Evolutionary conservation across 2,329 filamentous ascomycete genomes (phyloP), one percentile per base, ranked within the genome.

Genomic region (Colletotrichum paranaense): DNA sequence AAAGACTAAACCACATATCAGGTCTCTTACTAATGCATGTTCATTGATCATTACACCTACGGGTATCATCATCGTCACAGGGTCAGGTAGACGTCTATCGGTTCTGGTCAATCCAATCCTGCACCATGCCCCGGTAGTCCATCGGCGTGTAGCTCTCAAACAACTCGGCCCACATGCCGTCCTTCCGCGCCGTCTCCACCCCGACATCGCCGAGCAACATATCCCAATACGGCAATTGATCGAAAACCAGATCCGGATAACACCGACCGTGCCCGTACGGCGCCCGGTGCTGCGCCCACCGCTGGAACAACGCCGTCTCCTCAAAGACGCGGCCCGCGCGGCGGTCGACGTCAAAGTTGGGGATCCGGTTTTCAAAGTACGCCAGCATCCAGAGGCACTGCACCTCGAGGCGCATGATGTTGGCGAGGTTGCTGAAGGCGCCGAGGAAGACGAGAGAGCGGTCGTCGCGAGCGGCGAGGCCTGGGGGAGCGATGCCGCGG

Each of bases 141-240:
- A 78, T 79, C 32, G 84, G 84, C 16, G 81, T 80, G 79, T 89
- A 88, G 6, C 85, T 81, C 70, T 81, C 78, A 74, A 85, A 84
- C 71, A 86, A 80, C 68, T 87, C 85, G 14, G 71, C 77, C 67
- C 80, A 78, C 67, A 78, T 77, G 0, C 80, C 79, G 3, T 76
- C 70, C 76, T 86, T 87, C 38, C 84, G 77, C 68, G 79, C 77
- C 24, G 77, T 80, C 32, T 82, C 79, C 69, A 91, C 76, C 0
- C 86, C 88, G 73, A 92, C 74, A 77, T 92, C 90, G 19, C 80
- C 80, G 67, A 91, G 76, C 76, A 92, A 77, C 77, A 88, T 72
- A 80, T 92, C 90, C 62, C 90, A 80, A 78, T 90, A 92, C 7
- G 89, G 89, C 58, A 92, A 66, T 4, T 85, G 85, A 77, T 92